These are phyloP conservation scores for Teratosphaeria pseudoeucalypti DNA, from an alignment of 2,329 filamentous ascomycete genomes.

Conservation along the genomic window DNA sequence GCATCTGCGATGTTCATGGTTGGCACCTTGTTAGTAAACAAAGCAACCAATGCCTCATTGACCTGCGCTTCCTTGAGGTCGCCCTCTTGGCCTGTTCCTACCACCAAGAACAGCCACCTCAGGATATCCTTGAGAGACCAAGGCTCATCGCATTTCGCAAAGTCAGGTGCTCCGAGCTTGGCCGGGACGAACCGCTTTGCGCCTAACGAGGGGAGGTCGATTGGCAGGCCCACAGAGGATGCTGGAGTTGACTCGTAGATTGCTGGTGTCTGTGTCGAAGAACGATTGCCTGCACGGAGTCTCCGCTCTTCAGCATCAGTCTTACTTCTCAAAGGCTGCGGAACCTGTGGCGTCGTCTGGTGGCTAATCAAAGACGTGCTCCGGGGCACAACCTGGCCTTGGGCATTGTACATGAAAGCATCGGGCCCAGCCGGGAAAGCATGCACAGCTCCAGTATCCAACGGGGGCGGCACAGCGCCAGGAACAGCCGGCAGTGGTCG, in stretches of 20 bases:
- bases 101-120: slow-evolving; percentile 76
- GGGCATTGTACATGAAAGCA: slow-evolving; percentile 14
- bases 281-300: slow-evolving; percentile 31
- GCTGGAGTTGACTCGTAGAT: slow-evolving; percentile 30
- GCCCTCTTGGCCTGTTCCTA: slow-evolving; percentile 64
- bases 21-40: slow-evolving; percentile 91
- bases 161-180: slow-evolving; percentile 61
- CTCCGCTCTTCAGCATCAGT: slow-evolving; percentile 74
- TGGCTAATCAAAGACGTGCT: slow-evolving; percentile 78
- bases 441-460: slow-evolving; percentile 10
- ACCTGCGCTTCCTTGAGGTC: slow-evolving; percentile 78
- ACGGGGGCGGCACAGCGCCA: slow-evolving; percentile 32
- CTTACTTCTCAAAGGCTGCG: slow-evolving; percentile 79
- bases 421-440: slow-evolving; percentile 16
- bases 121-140: slow-evolving; percentile 90
- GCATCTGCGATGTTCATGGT: slow-evolving; percentile 98
- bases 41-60: slow-evolving; percentile 72
- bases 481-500: slow-evolving; percentile 54
- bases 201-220: slow-evolving; percentile 23
- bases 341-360: slow-evolving; percentile 65
- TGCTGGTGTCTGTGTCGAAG: slow-evolving; percentile 22
- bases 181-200: slow-evolving; percentile 58
- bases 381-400: slow-evolving; percentile 45
- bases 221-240: slow-evolving; percentile 10
- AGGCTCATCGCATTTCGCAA: slow-evolving; percentile 74